Evolutionary conservation across 371 early-diverging fungal genomes (phyloP).

Genomic region (Basidiobolus heterosporus): DNA sequence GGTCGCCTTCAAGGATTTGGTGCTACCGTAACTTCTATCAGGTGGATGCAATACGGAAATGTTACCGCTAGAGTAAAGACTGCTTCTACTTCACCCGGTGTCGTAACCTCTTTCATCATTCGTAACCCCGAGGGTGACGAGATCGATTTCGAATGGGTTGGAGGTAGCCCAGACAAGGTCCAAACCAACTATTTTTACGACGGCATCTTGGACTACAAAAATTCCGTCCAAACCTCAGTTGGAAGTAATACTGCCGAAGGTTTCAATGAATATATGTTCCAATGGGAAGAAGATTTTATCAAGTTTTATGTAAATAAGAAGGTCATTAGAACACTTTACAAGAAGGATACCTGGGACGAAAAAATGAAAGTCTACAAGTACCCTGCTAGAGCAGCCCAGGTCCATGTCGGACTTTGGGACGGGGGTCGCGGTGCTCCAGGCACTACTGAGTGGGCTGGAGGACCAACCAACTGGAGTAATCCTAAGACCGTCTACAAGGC

Average conservation of each 20-base stretch:
- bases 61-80: constrained; percentile 33
- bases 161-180: constrained; percentile 22
- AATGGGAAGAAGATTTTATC: constrained; percentile 35
- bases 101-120: constrained; percentile 51
- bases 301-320: constrained; percentile 33
- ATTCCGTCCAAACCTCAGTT: constrained; percentile 8
- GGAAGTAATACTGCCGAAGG: constrained; percentile 10
- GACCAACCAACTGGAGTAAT: constrained; percentile 31
- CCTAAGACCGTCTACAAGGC: too few species aligned
- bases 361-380: constrained; percentile 17
- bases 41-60: constrained; percentile 32
- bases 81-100: constrained; percentile 25
- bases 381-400: constrained; percentile 30
- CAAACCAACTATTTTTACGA: constrained; percentile 53
- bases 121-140: constrained; percentile 34
- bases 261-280: constrained; percentile 23
- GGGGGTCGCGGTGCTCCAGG: constrained; percentile 34
- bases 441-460: constrained; percentile 48
- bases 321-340: constrained; percentile 21
- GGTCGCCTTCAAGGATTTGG: constrained; percentile 30
- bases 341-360: constrained; percentile 12
- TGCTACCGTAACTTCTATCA: constrained; percentile 29
- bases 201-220: constrained; percentile 27
- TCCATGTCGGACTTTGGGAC: constrained; percentile 54
- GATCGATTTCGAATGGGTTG: constrained; percentile 59